Evolutionary conservation across 2,329 filamentous ascomycete genomes (phyloP).

Genomic region (Colletotrichum tofieldiae): DNA sequence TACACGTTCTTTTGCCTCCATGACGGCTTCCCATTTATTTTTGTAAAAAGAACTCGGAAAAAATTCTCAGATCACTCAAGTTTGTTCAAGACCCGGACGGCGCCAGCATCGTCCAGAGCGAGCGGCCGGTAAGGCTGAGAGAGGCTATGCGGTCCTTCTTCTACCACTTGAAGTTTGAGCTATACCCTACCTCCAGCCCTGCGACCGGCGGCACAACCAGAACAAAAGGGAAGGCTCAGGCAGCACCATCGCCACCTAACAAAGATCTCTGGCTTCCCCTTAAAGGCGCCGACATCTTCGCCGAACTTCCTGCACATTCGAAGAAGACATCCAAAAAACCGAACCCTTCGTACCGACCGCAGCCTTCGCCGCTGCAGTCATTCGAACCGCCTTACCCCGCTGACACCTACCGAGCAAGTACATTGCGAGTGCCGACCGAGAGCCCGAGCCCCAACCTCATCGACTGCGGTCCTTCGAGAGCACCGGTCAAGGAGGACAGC

Average conservation of each 20-base stretch:
- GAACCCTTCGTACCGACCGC: conserved; percentile 21
- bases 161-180: conserved; percentile 78
- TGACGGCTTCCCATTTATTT: background rate
- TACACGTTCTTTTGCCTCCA: conserved; percentile 45
- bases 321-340: conserved; percentile 46
- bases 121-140: conserved; percentile 21
- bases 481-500: conserved; percentile 49
- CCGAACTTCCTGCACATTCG: conserved; percentile 68
- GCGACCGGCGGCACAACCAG: conserved; percentile 34
- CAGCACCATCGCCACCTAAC: conserved; percentile 32
- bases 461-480: conserved; percentile 65
- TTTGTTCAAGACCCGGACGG: background rate
- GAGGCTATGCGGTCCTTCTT: conserved; percentile 73
- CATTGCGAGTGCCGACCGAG: background rate
- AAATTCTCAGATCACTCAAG: background rate
- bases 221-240: conserved; percentile 23
- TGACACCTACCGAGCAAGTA: conserved; percentile 28
- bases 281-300: conserved; percentile 67
- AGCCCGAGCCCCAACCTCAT: conserved; percentile 56
- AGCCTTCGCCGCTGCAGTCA: conserved; percentile 37
- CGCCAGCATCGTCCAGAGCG: conserved; percentile 5
- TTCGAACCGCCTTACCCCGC: conserved; percentile 36
- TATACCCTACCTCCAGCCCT: conserved; percentile 67
- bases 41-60: background rate
- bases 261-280: conserved; percentile 66